Evolutionary conservation across 2,329 filamentous ascomycete genomes (phyloP).

Genomic region (Achaetomium macrosporum): DNA sequence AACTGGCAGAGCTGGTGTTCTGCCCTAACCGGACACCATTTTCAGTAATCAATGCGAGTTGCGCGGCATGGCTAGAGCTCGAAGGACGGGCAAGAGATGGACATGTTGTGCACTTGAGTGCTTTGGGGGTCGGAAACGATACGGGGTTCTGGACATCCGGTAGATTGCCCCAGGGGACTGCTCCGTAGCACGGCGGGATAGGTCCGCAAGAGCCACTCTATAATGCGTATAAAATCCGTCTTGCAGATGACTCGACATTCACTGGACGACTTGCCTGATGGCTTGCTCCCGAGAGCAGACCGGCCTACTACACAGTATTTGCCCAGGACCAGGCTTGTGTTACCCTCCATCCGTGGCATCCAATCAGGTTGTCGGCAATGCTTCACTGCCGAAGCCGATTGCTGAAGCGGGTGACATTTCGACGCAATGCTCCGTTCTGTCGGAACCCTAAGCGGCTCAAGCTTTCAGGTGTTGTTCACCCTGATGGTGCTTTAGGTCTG

Average conservation of each 20-base stretch:
- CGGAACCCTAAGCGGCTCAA: neutral
- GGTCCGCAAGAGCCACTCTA: neutral
- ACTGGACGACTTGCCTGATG: conserved; percentile 6
- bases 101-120: neutral
- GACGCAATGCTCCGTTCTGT: neutral
- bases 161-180: neutral
- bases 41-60: neutral
- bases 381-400: conserved; percentile 6
- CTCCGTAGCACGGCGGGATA: neutral
- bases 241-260: neutral
- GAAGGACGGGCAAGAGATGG: neutral
- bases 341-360: neutral
- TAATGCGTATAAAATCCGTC: neutral
- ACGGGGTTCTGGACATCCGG: neutral
- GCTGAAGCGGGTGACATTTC: neutral
- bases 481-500: too few relatives aligned
- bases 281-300: conserved; percentile 9
- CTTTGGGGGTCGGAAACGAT: neutral
- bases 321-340: neutral
- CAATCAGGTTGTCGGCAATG: conserved; percentile 4
- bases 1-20: neutral
- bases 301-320: neutral
- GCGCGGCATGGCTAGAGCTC: neutral
- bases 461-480: neutral
- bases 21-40: neutral